Evolutionary conservation across 768 basidiomycete species (phyloP).

Genomic region (Boletus barrowsii): DNA sequence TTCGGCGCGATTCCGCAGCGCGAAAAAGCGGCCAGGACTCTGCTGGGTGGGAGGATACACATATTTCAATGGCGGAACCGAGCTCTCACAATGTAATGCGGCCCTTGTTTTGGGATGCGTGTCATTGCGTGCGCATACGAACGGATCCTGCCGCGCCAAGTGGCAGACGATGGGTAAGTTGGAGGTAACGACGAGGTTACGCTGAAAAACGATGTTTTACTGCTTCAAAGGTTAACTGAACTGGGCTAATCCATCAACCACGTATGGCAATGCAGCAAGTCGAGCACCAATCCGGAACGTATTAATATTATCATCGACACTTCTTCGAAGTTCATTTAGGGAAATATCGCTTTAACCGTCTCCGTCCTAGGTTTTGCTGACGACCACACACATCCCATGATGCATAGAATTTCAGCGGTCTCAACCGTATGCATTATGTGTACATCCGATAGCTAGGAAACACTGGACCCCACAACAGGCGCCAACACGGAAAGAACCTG

Average conservation of each 20-base stretch:
- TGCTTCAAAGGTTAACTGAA: neutral
- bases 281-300: conserved; percentile 8
- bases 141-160: neutral
- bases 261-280: conserved; percentile 9
- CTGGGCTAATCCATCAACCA: conserved; percentile 1
- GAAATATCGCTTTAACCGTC: neutral
- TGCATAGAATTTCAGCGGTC: neutral
- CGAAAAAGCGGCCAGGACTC: neutral
- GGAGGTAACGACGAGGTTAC: neutral
- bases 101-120: neutral
- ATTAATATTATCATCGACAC: neutral
- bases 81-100: neutral
- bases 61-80: neutral
- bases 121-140: neutral
- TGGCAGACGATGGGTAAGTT: neutral
- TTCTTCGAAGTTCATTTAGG: conserved; percentile 14
- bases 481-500: neutral
- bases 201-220: neutral
- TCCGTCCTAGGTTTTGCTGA: neutral
- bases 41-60: neutral
- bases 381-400: neutral
- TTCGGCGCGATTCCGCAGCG: neutral
- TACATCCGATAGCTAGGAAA: too few relatives aligned
- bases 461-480: neutral
- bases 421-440: neutral